Base-by-base conservation (phyloP, 371 early-diverging fungal genomes). In the Quaeritorhiza haematococci region DNA sequence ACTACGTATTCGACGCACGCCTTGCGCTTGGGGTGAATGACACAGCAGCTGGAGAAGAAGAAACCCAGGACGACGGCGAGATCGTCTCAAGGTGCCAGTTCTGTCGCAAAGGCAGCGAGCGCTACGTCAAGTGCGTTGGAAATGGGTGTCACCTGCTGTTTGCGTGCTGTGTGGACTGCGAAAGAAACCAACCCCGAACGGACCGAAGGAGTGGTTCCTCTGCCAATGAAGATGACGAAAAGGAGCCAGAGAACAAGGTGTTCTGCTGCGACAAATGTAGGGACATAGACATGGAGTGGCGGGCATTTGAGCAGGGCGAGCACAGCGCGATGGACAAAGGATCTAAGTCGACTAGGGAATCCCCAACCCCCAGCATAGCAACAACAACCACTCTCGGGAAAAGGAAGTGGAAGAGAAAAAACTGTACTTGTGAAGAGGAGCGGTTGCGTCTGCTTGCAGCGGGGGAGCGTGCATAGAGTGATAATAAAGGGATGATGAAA, bases 1-100 rank as follows among this genome's bases (percentile, higher is more conserved):
- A 86, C 56, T 88, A 88, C 59, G 83, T 88, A 1, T 88, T 88
- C 67, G 88, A 88, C 56, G 86, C 86, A 23, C 68, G 88, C 23
- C 86, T 86, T 33, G 34, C 50, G 17, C 53, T 64, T 19, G 54
- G 42, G 26, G 29, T 50, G 17, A n/a, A n/a, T n/a, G n/a, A n/a
- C n/a, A n/a, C n/a, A 38, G 41, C 15, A 13, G n/a, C n/a, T 38
- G 13, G 41, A n/a, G n/a, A n/a, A n/a, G n/a, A 38, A 38, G n/a
- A n/a, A n/a, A n/a, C n/a, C n/a, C n/a, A n/a, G n/a, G n/a, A n/a
- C n/a, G n/a, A 33, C 33, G 35, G 26, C 30, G n/a, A 48, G 27
- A 51, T 61, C 26, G 29, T 54, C 5, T 21, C 17, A 21, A 56
- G 62, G 45, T 19, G 2, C 3, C 26, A 32, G 42, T 56, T 50